Evolutionary conservation across 768 basidiomycete genomes (phyloP), one percentile per base, ranked within the genome.

Genomic region (Rhizopogon rudus): DNA sequence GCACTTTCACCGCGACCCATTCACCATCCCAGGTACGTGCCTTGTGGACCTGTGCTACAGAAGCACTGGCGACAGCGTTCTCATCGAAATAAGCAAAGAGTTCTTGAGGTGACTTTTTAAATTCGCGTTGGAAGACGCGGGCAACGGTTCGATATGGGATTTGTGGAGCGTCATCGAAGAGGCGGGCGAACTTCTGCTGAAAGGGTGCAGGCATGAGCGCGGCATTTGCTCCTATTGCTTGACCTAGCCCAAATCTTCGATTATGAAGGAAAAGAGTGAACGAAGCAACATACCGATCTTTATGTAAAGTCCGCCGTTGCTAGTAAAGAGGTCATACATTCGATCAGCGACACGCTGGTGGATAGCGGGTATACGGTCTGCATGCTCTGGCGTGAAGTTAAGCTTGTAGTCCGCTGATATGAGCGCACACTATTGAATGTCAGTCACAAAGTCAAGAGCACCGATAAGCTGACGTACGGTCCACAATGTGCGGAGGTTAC

Each of bases 1-100:
- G 93, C 20, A 91, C 77, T 73, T 98, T 98, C 57, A 98, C 94
- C 0, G 94, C 95, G 1, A 98, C 93, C 81, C 87, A 87, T 37
- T 80, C 74, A 33, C 69, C 72, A 20, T 55, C 67, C 60, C 73
- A 77, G 41, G 86, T 65, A n/a, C 69, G 75, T 5, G 95, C 95
- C 44, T 80, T 78, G 65, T 97, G 94, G 0, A 97, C 95, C 66
- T 97, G 95, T 0, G 94, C 94, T 55, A 98, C 87, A 61, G 89
- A 91, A 2, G 95, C 95, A 57, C 88, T 91, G 0, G 94, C 94
- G 1, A 91, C 74, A 0, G 94, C 86, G 2, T 79, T 65, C 57
- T 84, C 78, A 53, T 93, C 88, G 57, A 97, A 96, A 10, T 79
- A 72, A 37, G 84, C 84, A 62, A 96, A 96, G 2, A 93, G 71